Conservation (phyloP, 2,329 filamentous ascomycete species). For the Cercospora sojina region DNA sequence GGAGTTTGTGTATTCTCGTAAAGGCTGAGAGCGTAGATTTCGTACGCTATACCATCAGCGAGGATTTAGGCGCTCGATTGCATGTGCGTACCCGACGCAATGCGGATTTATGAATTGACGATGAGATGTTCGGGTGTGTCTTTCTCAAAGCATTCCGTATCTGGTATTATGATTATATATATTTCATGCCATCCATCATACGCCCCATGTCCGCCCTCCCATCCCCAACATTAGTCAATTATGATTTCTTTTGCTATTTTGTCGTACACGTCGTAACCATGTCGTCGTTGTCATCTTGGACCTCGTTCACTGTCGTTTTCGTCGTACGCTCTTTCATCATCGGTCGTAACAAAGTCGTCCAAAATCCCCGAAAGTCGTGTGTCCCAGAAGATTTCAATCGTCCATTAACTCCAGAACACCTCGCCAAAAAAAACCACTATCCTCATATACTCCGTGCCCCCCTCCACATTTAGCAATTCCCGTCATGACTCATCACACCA, state of each 20-base stretch:
- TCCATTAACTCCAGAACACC: neutral
- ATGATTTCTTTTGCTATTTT: too few species aligned
- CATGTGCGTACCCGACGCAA: neutral
- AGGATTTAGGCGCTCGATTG: neutral
- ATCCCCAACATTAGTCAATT: neutral
- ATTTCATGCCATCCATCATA: neutral
- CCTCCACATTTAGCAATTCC: neutral
- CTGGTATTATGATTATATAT: neutral
- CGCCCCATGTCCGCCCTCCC: neutral
- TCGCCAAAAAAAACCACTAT: neutral
- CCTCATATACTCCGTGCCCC: neutral
- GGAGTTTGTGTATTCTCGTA: neutral
- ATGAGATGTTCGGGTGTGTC: neutral
- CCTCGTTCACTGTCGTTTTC: neutral
- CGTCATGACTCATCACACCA: neutral
- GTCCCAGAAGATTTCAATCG: neutral
- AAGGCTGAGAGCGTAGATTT: neutral
- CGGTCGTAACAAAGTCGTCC: neutral
- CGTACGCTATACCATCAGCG: neutral
- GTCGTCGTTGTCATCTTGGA: neutral
- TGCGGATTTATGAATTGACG: neutral
- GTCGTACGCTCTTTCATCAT: neutral
- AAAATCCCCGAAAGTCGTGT: neutral
- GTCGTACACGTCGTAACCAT: neutral
- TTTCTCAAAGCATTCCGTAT: neutral